phyloP scores from a whole-genome alignment of 1,284 basidiomycete species.

The Mycena citricolor region DNA sequence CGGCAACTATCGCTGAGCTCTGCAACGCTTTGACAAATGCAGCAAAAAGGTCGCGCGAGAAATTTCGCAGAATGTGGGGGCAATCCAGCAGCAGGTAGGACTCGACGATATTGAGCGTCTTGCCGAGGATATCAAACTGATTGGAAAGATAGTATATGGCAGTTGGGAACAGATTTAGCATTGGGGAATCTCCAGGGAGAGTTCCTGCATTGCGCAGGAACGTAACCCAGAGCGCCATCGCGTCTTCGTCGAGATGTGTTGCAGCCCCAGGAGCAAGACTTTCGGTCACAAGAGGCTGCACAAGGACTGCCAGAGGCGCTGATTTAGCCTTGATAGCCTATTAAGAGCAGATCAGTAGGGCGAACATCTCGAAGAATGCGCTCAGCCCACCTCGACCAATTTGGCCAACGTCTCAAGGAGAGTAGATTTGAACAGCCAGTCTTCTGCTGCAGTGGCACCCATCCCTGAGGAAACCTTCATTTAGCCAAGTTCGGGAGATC shows the following conservation, averaged over 20 bases:
- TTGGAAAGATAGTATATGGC: slow-evolving; percentile 59
- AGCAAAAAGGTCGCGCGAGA: slow-evolving; percentile 52
- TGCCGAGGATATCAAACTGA: slow-evolving; percentile 78
- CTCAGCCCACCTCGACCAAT: slow-evolving; percentile 69
- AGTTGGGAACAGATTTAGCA: slow-evolving; percentile 71
- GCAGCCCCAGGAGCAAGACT: slow-evolving; percentile 66
- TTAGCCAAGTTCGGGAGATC: slow-evolving; percentile 10
- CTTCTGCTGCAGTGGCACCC: slow-evolving; percentile 62
- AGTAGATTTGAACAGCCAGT: slow-evolving; percentile 79
- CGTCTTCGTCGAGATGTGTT: slow-evolving; percentile 79
- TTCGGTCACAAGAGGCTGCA: slow-evolving; percentile 78
- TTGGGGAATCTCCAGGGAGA: slow-evolving; percentile 49
- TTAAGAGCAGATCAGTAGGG: too few relatives aligned
- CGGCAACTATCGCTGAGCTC: slow-evolving; percentile 44
- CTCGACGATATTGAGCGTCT: slow-evolving; percentile 68
- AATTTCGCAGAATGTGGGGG: slow-evolving; percentile 56
- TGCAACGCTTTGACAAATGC: slow-evolving; percentile 52
- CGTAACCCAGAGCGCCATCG: slow-evolving; percentile 72
- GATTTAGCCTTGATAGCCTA: slow-evolving; percentile 68
- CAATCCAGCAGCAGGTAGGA: slow-evolving; percentile 81
- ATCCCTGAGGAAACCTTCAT: slow-evolving; percentile 47
- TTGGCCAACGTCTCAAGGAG: slow-evolving; percentile 74
- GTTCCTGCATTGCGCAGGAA: slow-evolving; percentile 69
- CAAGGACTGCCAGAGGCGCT: slow-evolving; percentile 51
- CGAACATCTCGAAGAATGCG: slow-evolving; percentile 22